A percentile compares a stretch with the other conserved stretches of the same genome.
Evolutionary conservation across 139 green algal species (phyloP).

Genomic region (Ulvella scutata): DNA sequence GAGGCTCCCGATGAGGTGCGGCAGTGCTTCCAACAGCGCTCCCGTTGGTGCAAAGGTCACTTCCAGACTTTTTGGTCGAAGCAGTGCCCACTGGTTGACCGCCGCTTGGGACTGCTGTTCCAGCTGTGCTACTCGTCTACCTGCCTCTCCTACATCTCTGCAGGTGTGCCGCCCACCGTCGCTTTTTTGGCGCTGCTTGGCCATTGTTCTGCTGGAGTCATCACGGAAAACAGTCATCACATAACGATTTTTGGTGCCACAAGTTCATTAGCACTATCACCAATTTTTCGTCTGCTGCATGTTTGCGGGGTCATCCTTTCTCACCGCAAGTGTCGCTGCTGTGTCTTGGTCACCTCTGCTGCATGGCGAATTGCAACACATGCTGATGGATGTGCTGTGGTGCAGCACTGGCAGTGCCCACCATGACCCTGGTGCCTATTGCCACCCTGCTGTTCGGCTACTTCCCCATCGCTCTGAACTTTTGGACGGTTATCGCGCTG

Average conservation of each 20-base stretch:
- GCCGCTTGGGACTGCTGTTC: slow-evolving; percentile 11
- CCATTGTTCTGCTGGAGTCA: too few relatives aligned
- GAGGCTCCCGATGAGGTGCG: slow-evolving; percentile 66
- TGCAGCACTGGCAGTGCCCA: slow-evolving; percentile 18
- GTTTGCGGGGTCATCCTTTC: not conserved
- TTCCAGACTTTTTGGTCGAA: slow-evolving; percentile 38
- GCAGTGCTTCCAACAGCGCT: slow-evolving; percentile 72
- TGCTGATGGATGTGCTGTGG: slow-evolving; percentile 19
- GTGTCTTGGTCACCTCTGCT: slow-evolving; percentile 1
- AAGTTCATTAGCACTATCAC: slow-evolving; percentile 10
- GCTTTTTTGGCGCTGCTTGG: too few relatives aligned
- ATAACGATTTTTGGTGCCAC: not conserved
- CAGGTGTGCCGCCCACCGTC: not conserved
- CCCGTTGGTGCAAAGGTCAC: slow-evolving; percentile 68
- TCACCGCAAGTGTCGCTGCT: not conserved
- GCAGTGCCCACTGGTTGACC: slow-evolving; percentile 22
- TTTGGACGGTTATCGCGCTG: slow-evolving; percentile 7
- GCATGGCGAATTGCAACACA: slow-evolving; percentile 23
- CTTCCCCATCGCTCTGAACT: slow-evolving; percentile 13
- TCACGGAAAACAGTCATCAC: too few relatives aligned
- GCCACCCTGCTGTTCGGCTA: slow-evolving; percentile 21
- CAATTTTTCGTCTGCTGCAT: slow-evolving; percentile 12
- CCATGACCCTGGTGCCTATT: slow-evolving; percentile 37
- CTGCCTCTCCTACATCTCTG: slow-evolving; percentile 1
- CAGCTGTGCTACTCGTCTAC: slow-evolving; percentile 2